Conservation (phyloP, 176 grass and related monocot species). For the Eleusine indica region DNA sequence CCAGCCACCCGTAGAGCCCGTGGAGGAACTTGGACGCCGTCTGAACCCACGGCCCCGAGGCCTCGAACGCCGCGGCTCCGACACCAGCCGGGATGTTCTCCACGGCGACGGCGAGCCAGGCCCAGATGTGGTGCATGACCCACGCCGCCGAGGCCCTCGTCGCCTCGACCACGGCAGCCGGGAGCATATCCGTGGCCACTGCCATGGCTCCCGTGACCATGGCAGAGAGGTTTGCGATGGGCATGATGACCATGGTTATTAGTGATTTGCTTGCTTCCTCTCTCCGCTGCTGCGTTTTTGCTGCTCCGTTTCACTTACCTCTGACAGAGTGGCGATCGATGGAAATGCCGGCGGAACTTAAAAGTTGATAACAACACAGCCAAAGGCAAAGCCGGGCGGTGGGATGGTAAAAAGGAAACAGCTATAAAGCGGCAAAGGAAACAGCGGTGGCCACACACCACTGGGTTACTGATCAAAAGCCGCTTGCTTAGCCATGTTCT, state of each 20-base stretch:
- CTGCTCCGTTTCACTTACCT: neutral
- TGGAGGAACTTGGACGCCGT: neutral
- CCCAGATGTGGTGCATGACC: conserved; percentile 21
- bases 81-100: neutral
- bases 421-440: neutral
- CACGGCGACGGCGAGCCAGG: conserved; percentile 12
- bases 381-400: neutral
- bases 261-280: neutral
- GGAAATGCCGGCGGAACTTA: neutral
- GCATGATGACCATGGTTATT: neutral
- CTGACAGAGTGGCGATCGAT: neutral
- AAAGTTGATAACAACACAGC: neutral
- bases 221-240: conserved; percentile 34
- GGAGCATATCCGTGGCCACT: conserved; percentile 27
- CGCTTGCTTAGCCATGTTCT: conserved; percentile 17
- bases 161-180: neutral
- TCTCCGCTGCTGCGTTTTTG: too few relatives aligned
- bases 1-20: conserved; percentile 11
- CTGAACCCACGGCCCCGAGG: conserved; percentile 3
- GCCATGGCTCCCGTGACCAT: conserved; percentile 1
- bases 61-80: neutral
- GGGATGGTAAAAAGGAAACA: neutral
- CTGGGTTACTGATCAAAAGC: neutral
- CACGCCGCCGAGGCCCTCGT: neutral
- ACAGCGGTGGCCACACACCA: neutral